These are phyloP conservation scores for Phoenix dactylifera DNA, from an alignment of 176 grass and related monocot genomes.

Conservation along the genomic window DNA sequence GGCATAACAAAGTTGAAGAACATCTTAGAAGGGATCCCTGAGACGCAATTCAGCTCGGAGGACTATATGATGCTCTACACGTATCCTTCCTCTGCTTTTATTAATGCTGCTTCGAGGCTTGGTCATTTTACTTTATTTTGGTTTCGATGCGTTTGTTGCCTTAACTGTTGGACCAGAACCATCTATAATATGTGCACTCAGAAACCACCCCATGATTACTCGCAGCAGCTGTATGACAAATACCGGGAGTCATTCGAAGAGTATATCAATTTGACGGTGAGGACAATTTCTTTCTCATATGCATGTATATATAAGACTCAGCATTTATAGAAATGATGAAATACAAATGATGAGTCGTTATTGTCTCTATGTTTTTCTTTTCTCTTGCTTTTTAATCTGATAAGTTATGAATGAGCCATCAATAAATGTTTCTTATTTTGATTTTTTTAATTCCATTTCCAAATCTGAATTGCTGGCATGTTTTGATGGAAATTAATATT, in stretches of 20 bases:
- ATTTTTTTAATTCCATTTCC: too few relatives aligned
- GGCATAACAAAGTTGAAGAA: conserved; percentile 77
- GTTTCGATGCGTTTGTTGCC: not conserved
- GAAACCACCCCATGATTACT: conserved; percentile 75
- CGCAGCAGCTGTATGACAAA: conserved; percentile 92
- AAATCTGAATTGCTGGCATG: too few relatives aligned
- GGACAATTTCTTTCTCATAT: not conserved
- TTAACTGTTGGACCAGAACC: conserved; percentile 37
- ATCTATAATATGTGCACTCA: conserved; percentile 97
- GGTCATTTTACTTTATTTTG: not conserved
- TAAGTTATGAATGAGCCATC: too few relatives aligned
- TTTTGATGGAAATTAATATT: too few relatives aligned
- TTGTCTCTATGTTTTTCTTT: too few relatives aligned
- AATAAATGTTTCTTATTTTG: too few relatives aligned
- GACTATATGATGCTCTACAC: conserved; percentile 99
- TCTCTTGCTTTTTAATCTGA: too few relatives aligned
- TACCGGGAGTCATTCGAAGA: conserved; percentile 67
- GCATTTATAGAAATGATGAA: too few relatives aligned
- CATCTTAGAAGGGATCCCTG: conserved; percentile 60
- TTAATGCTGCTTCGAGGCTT: not conserved
- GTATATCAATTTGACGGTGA: conserved; percentile 68
- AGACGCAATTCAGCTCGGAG: conserved; percentile 67
- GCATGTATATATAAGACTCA: too few relatives aligned
- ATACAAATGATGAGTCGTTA: too few relatives aligned
- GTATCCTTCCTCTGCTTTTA: conserved; percentile 20